Conservation (phyloP, 805 yeast species). For the Metschnikowia chrysomelidarum region DNA sequence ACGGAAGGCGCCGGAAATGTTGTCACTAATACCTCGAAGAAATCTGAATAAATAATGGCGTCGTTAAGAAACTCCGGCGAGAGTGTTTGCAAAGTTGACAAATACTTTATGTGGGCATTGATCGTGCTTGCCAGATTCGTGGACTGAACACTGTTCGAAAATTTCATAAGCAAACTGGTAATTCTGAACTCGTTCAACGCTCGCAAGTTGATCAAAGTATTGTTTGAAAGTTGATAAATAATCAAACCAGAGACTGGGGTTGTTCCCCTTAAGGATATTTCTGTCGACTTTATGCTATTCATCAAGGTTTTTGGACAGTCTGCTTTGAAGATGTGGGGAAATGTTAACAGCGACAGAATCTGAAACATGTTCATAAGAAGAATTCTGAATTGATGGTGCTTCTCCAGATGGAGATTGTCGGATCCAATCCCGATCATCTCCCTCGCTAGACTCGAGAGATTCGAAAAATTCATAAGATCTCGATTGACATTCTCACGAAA, state of each 20-base stretch:
- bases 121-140: constrained; percentile 20
- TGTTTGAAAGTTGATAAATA: constrained; percentile 59
- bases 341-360: constrained; percentile 32
- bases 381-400: constrained; percentile 27
- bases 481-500: constrained; percentile 21
- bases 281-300: constrained; percentile 61
- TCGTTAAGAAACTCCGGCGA: constrained; percentile 32
- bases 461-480: constrained; percentile 25
- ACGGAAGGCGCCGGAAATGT: constrained; percentile 47
- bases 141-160: constrained; percentile 35
- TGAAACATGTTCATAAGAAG: constrained; percentile 36
- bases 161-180: constrained; percentile 33
- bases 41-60: constrained; percentile 44
- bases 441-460: constrained; percentile 25
- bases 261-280: constrained; percentile 60
- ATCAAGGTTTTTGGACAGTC: constrained; percentile 42
- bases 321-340: constrained; percentile 37
- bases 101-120: constrained; percentile 32
- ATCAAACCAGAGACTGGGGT: constrained; percentile 40
- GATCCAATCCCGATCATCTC: constrained; percentile 28
- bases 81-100: constrained; percentile 36
- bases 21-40: constrained; percentile 51
- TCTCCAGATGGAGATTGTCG: constrained; percentile 8
- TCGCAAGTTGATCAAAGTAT: constrained; percentile 57
- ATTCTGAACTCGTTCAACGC: constrained; percentile 41